Evolutionary conservation across 2,329 filamentous ascomycete species (phyloP), one percentile per base, ranked within the genome.

Genomic region (Phyllosticta capitalensis): DNA sequence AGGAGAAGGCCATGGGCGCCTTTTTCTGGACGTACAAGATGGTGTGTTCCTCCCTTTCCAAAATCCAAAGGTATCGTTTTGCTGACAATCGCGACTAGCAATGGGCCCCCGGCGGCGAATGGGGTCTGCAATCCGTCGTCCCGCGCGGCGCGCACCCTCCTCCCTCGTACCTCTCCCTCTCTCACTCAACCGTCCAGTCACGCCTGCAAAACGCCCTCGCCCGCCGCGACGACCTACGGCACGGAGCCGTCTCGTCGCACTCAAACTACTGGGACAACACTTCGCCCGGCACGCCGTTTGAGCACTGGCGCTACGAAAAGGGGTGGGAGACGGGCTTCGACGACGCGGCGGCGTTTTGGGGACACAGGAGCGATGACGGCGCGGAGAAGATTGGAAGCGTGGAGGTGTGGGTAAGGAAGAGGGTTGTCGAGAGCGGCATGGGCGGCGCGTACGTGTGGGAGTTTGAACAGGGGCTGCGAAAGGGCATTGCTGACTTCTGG

Each of bases 21-120:
- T 83, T 78, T 65, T 85, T 84, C 71, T 84, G 82, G 82, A 84
- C 82, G 0, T 80, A 75, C 65, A 81, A 81, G 58, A 84, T 84
- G 81, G 65, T 66, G 21, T 12, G 61, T 30, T 57, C 19, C 26
- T 55, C 30, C 19, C n/a, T 56, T n/a, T 50, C 6, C 48, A n/a
- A 6, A 22, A 9, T 21, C 54, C 20, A 10, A 19, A 24, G 12
- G 17, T 49, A 14, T 56, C 55, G 7, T 20, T 12, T 60, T 19
- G 7, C 53, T 55, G 3, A 38, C 53, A 9, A 24, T 21, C 33
- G 10, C 52, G 20, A 19, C n/a, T 53, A 65, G 63, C 76, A 82
- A 63, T 84, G 81, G 81, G 81, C 82, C 76, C 76, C 78, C n/a
- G 82, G 81, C 12, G 81, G 81, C 12, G 81, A 82, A 67, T 84